phyloP scores from a whole-genome alignment of 495 filamentous ascomycete species.

The Hamigera avellanea region DNA sequence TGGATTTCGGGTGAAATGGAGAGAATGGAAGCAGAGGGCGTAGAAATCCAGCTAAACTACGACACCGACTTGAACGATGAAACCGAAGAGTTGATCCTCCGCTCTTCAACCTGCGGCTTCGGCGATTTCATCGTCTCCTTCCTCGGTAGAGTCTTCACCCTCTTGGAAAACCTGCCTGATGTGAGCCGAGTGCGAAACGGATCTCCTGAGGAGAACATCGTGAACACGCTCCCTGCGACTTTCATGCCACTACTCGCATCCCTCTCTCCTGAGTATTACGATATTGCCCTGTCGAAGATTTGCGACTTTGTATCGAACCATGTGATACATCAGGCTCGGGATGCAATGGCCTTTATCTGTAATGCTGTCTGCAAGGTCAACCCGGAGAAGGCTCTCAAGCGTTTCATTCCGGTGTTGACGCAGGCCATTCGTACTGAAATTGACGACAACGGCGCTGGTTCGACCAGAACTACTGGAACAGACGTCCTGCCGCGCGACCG shows the following conservation, averaged over 20 bases:
- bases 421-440: slow-evolving; percentile 92
- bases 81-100: slow-evolving; percentile 79
- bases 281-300: slow-evolving; percentile 83
- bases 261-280: slow-evolving; percentile 87
- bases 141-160: slow-evolving; percentile 85
- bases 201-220: slow-evolving; percentile 91
- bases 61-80: slow-evolving; percentile 67
- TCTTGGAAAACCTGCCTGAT: slow-evolving; percentile 92
- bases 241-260: slow-evolving; percentile 85
- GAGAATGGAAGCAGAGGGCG: slow-evolving; percentile 80
- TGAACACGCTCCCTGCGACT: slow-evolving; percentile 88
- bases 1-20: slow-evolving; percentile 94
- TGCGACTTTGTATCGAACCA: slow-evolving; percentile 87
- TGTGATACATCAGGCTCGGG: slow-evolving; percentile 92
- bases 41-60: slow-evolving; percentile 77
- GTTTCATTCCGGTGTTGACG: slow-evolving; percentile 79
- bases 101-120: slow-evolving; percentile 92
- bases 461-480: slow-evolving; percentile 81
- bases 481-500: slow-evolving; percentile 90
- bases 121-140: slow-evolving; percentile 85
- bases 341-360: slow-evolving; percentile 98
- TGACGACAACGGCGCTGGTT: slow-evolving; percentile 92
- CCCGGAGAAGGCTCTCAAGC: slow-evolving; percentile 80
- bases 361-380: slow-evolving; percentile 91
- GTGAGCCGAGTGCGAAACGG: slow-evolving; percentile 73